Base-by-base conservation (phyloP, 495 filamentous ascomycete species). In the Glarea lozoyensis region DNA sequence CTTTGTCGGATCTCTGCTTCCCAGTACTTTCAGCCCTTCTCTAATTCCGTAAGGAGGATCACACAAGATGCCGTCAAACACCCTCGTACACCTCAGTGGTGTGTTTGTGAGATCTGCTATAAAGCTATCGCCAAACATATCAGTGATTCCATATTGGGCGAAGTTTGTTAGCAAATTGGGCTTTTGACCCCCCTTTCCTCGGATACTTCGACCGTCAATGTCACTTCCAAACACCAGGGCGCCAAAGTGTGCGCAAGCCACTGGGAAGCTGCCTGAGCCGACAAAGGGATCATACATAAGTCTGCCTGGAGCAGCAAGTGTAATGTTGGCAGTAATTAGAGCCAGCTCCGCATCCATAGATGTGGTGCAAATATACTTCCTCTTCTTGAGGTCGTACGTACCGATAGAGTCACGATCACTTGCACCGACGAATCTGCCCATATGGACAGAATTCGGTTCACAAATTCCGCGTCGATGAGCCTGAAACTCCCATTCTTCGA, bases 1-100 rank as follows among this genome's bases (percentile, higher is more conserved):
- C 25, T 69, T 67, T 40, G 78, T 85, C 0, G 71, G 68, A 55
- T 88, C 79, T 49, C 79, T 76, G 19, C 70, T 76, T 2, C 92
- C 92, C 12, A 99, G 65, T 2, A 97, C 88, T 54, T 81, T 82
- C 39, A 96, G 62, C 0, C 92, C 92, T 54, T 99, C 92, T 10
- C 92, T 75, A 12, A 99, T 86, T n/a, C 92, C 92, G 56, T 99
- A 99, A 0, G 92, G 92, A 12, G 92, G 92, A 61, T 99, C 92
- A 50, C 92, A 96, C n/a, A 96, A 63, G 46, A 99, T 90, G 2
- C 82, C 88, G 63, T 99, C 88, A 27, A 97, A 75, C 39, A 84
- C 70, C 29, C 73, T 66, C 13, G 66, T 65, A 13, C 55, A 60
- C 27, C 85, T 66, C 13, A 97, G 54, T 2, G 92, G 93, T 9